Conservation (phyloP, 116 monocot genomes). For the Papilionanthe hybrid region DNA sequence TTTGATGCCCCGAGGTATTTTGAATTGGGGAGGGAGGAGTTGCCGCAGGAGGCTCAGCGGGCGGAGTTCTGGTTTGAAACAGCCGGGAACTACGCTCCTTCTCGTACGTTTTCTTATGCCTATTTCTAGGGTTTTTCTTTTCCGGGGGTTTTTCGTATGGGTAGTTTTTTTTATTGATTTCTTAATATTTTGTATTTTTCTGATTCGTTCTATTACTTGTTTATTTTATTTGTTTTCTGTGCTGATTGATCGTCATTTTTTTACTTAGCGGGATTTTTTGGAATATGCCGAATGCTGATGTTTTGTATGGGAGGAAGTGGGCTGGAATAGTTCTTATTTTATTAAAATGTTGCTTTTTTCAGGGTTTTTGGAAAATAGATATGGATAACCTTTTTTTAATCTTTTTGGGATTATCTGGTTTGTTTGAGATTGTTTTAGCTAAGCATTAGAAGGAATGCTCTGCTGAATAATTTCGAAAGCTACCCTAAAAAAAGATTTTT, state of each 20-base stretch:
- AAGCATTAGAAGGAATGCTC: neutral
- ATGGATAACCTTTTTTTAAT: neutral
- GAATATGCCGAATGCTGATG: neutral
- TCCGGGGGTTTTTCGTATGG: no score
- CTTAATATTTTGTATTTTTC: neutral
- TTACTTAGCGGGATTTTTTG: neutral
- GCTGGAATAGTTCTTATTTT: neutral
- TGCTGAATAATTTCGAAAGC: neutral
- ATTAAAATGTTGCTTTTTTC: neutral
- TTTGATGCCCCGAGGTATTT: constrained; percentile 73
- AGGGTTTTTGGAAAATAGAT: neutral
- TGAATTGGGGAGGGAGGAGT: constrained; percentile 56
- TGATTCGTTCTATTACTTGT: neutral
- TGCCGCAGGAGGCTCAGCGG: constrained; percentile 25
- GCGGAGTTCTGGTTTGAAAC: constrained; percentile 70
- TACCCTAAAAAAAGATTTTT: neutral
- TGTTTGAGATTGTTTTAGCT: no score
- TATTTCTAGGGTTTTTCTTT: constrained; percentile 1
- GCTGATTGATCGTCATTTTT: neutral
- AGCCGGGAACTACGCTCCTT: constrained; percentile 63
- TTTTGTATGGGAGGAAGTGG: neutral
- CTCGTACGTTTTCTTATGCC: constrained; percentile 37
- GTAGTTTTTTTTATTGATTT: neutral
- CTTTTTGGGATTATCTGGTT: no score
- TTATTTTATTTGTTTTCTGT: neutral